Evolutionary conservation across 225 moss, liverwort and hornwort species (phyloP), one percentile per base, ranked within the genome.

Genomic region (Bryum argenteum): DNA sequence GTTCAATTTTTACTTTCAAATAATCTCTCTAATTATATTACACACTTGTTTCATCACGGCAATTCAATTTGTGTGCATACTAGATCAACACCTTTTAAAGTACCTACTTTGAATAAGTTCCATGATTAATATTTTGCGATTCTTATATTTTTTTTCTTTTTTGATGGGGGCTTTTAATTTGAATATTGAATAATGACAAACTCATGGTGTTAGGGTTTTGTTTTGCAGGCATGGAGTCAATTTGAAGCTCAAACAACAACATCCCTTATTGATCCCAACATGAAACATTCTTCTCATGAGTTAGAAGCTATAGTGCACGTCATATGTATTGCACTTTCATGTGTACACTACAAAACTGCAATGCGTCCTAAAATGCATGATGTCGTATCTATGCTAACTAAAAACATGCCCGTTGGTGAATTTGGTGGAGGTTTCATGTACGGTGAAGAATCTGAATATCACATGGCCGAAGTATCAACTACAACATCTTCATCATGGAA

Each of bases 311-410:
- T 71, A 2, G 50, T 1, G 1, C 21, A 6, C 4, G 10, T 50
- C 0, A 39, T 61, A 61, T 28, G 1, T 21, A 37, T 71, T 1
- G 71, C 71, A 61, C 37, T 71, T 38, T 9, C 60, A 50, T 71
- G 71, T 50, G 48, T 56, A 6, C 60, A 61, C 4, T 61, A 16
- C 19, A 61, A 15, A 8, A 20, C 50, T 51, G n/a, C 44, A 44
- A 11, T 12, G 45, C 45, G 45, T 45, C 45, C 45, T 45, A 45
- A 45, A 45, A 45, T 45, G 59, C 12, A 37, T 20, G 60, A 71
- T 20, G 60, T 71, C 9, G 28, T 70, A 7, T 0, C 48, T 10
- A 71, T 71, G 71, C 2, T 71, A 10, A 9, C 50, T 0, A 33
- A 14, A 9, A 70, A 70, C 6, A 38, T 71, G 60, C 9, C 19